Base-by-base conservation (phyloP, 257 asterid species). In the Coffea canephora region DNA sequence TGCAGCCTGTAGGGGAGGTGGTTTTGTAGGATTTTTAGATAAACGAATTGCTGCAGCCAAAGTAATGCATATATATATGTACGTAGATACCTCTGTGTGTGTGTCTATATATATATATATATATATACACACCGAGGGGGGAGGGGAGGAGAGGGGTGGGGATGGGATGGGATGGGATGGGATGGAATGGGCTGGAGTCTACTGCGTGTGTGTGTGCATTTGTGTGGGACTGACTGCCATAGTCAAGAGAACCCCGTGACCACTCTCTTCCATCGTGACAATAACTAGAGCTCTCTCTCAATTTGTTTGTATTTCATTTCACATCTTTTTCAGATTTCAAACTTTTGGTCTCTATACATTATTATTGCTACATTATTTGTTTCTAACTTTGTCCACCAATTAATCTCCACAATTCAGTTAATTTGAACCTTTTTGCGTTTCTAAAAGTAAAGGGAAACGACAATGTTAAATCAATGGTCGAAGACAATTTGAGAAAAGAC, bases 211-310 rank as follows among this genome's bases (percentile, higher is more conserved):
- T 43, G 66, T 78, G 80, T 27, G 83, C 16, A 2, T 74, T 82
- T 75, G 80, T 43, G 77, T 76, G 84, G 80, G 86, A 27, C 73
- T 73, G 31, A 46, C 80, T 87, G 82, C 81, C 80, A 80, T 74
- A 84, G 91, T 89, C 95, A 91, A 89, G 92, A 82, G 92, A 89
- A 78, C 75, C 91, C 91, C 93, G 92, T 91, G 96, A 89, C 85
- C 86, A 67, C 86, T 75, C 83, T 78, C 84, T 76, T 76, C 90
- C 75, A 73, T 71, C 9, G 79, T 84, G 89, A 86, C 77, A 87
- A 82, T 71, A 74, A 88, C 91, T 74, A 82, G 49, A 50, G 83
- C 86, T 84, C 62, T 41, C 45, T 34, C 65, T 12, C 81, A 39
- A 39, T 83, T 84, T 88, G 82, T 81, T 84, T 85, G 80, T 86